A percentile compares a stretch with the other conserved stretches of the same genome.
Conservation (phyloP, 192 early-diverging fungal species). For the Phycomyces nitens region DNA sequence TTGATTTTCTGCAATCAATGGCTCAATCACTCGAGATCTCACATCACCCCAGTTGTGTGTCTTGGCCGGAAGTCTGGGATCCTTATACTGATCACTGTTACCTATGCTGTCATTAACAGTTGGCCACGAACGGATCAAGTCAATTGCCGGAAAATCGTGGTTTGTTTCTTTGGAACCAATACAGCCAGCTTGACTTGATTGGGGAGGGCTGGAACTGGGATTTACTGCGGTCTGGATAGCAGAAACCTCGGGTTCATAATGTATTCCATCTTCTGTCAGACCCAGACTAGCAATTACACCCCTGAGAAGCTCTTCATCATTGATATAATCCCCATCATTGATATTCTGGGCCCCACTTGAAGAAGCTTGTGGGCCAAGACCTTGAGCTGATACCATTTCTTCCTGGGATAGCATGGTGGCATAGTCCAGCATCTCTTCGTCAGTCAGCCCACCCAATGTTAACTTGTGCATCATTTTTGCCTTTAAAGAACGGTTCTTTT, state of each 20-base stretch:
- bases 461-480: constrained; percentile 15
- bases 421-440: constrained; percentile 54
- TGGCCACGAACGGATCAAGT: background rate
- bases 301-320: constrained; percentile 19
- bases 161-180: no score
- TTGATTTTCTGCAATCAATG: background rate
- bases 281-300: constrained; percentile 36
- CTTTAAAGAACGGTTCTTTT: constrained; percentile 21
- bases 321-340: background rate
- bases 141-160: background rate
- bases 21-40: background rate
- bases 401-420: constrained; percentile 52
- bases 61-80: constrained; percentile 9
- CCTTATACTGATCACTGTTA: no score
- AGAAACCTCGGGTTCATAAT: background rate
- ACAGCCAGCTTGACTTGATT: background rate
- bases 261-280: background rate
- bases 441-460: constrained; percentile 44
- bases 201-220: background rate
- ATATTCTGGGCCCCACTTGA: no score
- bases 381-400: background rate
- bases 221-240: background rate
- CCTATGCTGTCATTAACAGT: background rate
- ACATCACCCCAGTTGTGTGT: background rate
- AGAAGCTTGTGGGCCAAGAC: background rate